Evolutionary conservation across 169 alveolate genomes (phyloP).

Genomic region (Plasmodium gonderi): DNA sequence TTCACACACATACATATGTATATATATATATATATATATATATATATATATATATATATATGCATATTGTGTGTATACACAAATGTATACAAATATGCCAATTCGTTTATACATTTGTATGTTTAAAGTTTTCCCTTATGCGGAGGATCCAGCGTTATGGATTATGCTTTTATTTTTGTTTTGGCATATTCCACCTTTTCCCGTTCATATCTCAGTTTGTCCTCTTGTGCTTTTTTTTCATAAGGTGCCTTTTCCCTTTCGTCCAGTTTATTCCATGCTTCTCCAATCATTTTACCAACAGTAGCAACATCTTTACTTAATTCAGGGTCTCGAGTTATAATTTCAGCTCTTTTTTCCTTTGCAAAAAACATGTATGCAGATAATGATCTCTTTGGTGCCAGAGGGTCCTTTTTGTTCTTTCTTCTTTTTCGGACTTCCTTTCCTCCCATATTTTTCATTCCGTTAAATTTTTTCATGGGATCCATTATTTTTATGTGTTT

Average conservation of each 20-base stretch:
- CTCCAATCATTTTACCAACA: constrained; percentile 92
- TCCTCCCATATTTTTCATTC: constrained; percentile 59
- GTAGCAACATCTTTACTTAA: constrained; percentile 91
- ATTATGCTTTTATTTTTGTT: constrained; percentile 41
- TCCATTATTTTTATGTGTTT: constrained; percentile 31
- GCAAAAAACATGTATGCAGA: constrained; percentile 93
- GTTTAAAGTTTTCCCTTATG: not conserved
- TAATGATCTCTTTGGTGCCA: constrained; percentile 91
- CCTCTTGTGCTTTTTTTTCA: constrained; percentile 91
- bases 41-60: not conserved
- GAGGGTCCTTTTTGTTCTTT: constrained; percentile 89
- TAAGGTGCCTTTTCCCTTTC: constrained; percentile 90
- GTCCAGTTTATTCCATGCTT: constrained; percentile 90
- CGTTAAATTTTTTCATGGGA: constrained; percentile 71
- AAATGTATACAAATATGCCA: too few relatives aligned
- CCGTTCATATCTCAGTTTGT: constrained; percentile 88
- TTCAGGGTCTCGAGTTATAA: constrained; percentile 87
- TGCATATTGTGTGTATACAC: too few relatives aligned
- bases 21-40: not conserved
- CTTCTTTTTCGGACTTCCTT: constrained; percentile 75
- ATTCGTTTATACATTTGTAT: not conserved
- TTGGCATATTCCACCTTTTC: constrained; percentile 87
- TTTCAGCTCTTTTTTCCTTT: constrained; percentile 89
- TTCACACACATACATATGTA: not conserved
- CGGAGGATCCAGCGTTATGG: too few relatives aligned